Conservation (phyloP, 2,329 filamentous ascomycete genomes). For the Colletotrichum gloeosporioides region DNA sequence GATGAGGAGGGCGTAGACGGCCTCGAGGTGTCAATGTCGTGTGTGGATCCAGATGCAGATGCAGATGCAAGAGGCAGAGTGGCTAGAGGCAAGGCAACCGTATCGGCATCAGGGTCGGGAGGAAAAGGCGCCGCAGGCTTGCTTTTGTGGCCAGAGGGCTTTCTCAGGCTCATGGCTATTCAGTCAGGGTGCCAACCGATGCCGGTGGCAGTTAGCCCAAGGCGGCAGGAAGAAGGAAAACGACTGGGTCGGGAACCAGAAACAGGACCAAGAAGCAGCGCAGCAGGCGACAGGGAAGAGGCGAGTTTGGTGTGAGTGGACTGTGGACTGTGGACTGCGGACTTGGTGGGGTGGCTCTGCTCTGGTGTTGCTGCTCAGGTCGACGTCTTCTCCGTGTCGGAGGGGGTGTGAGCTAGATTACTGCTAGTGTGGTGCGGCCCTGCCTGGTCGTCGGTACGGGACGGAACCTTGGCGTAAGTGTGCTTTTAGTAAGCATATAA, state of each 20-base stretch:
- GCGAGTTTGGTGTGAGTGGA: conserved; percentile 8
- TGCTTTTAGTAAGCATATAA: not conserved
- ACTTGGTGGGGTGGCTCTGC: not conserved
- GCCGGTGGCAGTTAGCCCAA: conserved; percentile 9
- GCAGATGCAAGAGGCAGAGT: conserved; percentile 11
- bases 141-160: conserved; percentile 19
- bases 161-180: conserved; percentile 18
- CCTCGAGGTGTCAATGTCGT: not conserved
- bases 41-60: not conserved
- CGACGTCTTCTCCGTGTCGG: not conserved
- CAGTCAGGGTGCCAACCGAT: not conserved
- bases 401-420: not conserved
- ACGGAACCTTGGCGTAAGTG: conserved; percentile 3
- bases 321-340: not conserved
- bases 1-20: conserved; percentile 4
- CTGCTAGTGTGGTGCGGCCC: not conserved
- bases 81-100: conserved; percentile 13
- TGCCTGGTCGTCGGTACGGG: not conserved
- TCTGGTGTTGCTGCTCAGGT: not conserved
- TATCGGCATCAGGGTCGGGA: conserved; percentile 14
- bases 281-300: conserved; percentile 8
- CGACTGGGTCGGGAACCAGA: not conserved
- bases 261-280: conserved; percentile 4
- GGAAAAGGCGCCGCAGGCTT: conserved; percentile 5
- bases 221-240: conserved; percentile 7